These are phyloP conservation scores for Tuber melanosporum DNA, from an alignment of 495 filamentous ascomycete genomes.

Conservation along the genomic window DNA sequence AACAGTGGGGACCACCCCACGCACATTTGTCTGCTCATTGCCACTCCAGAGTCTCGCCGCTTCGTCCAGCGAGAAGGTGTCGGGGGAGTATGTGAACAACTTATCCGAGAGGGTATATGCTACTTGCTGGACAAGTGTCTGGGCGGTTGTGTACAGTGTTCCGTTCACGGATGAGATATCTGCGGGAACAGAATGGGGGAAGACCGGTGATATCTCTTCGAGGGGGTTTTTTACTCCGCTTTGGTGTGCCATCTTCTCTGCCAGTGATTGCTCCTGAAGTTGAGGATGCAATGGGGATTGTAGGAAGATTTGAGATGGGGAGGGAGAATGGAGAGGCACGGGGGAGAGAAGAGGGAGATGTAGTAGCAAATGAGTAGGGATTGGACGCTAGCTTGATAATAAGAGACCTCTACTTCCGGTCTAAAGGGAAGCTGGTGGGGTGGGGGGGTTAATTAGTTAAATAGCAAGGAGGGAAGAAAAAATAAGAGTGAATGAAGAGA, in stretches of 20 bases:
- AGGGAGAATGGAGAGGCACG: conserved; percentile 17
- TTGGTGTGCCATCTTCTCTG: conserved; percentile 12
- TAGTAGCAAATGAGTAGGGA: conserved; percentile 1
- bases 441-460: neutral
- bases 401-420: neutral
- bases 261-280: conserved; percentile 27
- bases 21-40: conserved; percentile 62
- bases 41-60: conserved; percentile 70
- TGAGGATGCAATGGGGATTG: conserved; percentile 24
- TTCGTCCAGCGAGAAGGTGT: conserved; percentile 80
- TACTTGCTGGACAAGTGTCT: conserved; percentile 89
- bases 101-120: conserved; percentile 90
- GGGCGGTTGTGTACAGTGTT: conserved; percentile 83
- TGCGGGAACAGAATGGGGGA: conserved; percentile 56
- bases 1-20: conserved; percentile 71
- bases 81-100: conserved; percentile 92
- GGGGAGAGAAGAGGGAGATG: conserved; percentile 2
- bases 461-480: conserved; percentile 10
- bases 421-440: neutral
- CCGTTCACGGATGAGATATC: conserved; percentile 65
- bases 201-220: conserved; percentile 51
- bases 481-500: conserved; percentile 2
- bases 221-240: conserved; percentile 29
- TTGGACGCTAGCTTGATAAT: conserved; percentile 21
- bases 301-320: conserved; percentile 22